Percentiles rank a stretch among this genome's conserved stretches.
phyloP scores from a whole-genome alignment of 805 yeast genomes.

The Cyberlindnera petersonii region DNA sequence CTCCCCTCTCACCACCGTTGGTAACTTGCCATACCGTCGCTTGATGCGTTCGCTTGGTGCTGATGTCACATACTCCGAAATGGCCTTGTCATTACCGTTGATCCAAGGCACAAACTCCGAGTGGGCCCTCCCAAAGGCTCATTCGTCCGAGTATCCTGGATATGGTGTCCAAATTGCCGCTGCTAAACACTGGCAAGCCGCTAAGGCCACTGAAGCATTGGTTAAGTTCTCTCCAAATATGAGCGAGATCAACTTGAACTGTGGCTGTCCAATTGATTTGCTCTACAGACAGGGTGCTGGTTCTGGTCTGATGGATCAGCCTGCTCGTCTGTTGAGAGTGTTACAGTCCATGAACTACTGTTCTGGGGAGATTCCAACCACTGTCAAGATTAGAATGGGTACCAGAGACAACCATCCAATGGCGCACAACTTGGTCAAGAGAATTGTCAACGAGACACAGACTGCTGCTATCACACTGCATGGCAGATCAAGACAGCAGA shows the following conservation, averaged over 20 bases:
- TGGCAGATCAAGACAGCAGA: conserved; percentile 94
- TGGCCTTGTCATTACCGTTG: conserved; percentile 86
- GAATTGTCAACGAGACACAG: conserved; percentile 73
- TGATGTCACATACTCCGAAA: conserved; percentile 89
- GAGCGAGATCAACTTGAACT: conserved; percentile 85
- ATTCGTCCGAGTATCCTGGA: conserved; percentile 73
- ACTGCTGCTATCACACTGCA: conserved; percentile 90
- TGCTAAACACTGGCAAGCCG: conserved; percentile 88
- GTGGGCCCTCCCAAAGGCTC: conserved; percentile 97
- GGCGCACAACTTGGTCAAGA: conserved; percentile 72
- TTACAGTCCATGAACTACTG: conserved; percentile 85
- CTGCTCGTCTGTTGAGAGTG: conserved; percentile 73
- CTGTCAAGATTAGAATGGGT: conserved; percentile 91
- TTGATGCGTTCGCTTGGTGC: conserved; percentile 89
- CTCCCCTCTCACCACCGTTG: conserved; percentile 96
- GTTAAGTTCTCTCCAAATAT: conserved; percentile 53
- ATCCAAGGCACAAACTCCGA: conserved; percentile 89
- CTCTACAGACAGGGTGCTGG: conserved; percentile 96
- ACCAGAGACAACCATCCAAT: conserved; percentile 78
- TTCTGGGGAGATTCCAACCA: conserved; percentile 87
- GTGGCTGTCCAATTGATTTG: conserved; percentile 97
- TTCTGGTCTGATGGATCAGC: conserved; percentile 85
- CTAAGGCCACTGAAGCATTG: conserved; percentile 84
- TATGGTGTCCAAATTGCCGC: conserved; percentile 94
- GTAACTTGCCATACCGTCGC: conserved; percentile 92